phyloP scores from a whole-genome alignment of 139 green algal species.

The Helicosporidium sp. region DNA sequence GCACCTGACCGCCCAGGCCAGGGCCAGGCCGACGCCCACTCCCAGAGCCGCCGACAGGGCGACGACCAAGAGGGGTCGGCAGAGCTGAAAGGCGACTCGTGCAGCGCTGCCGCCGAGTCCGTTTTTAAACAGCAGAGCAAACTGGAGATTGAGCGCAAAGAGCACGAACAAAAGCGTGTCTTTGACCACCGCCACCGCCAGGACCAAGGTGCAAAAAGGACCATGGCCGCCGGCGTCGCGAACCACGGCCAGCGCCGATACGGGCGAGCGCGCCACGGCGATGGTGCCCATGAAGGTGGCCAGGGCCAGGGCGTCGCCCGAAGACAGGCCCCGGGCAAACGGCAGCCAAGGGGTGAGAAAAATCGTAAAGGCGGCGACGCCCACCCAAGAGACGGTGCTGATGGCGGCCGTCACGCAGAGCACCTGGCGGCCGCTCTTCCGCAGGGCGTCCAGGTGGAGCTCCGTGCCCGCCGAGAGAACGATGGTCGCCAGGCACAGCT shows the following conservation, averaged over 20 bases:
- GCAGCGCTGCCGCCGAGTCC: background rate
- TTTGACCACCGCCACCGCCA: slow-evolving; percentile 74
- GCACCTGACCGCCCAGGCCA: slow-evolving; percentile 5
- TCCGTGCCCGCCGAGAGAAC: slow-evolving; percentile 55
- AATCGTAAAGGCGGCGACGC: slow-evolving; percentile 20
- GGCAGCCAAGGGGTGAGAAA: background rate
- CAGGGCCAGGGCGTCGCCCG: slow-evolving; percentile 8
- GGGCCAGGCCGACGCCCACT: slow-evolving; percentile 11
- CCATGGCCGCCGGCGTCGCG: slow-evolving; percentile 58
- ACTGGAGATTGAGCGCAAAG: slow-evolving; percentile 65
- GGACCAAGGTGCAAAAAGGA: slow-evolving; percentile 52
- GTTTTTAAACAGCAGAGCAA: slow-evolving; percentile 17
- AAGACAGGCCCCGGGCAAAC: background rate
- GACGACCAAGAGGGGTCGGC: slow-evolving; percentile 17
- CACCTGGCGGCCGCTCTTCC: slow-evolving; percentile 40
- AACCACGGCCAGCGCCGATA: slow-evolving; percentile 63
- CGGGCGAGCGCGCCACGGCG: slow-evolving; percentile 63
- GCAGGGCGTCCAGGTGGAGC: slow-evolving; percentile 41
- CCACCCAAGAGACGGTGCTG: slow-evolving; percentile 24
- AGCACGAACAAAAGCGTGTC: slow-evolving; percentile 71
- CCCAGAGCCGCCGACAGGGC: slow-evolving; percentile 23
- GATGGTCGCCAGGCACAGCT: slow-evolving; percentile 52
- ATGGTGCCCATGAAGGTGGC: slow-evolving; percentile 49
- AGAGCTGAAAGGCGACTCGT: background rate
- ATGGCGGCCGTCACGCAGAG: slow-evolving; percentile 31